Evolutionary conservation across 2,329 filamentous ascomycete genomes (phyloP).

Genomic region (Akanthomyces muscarius): DNA sequence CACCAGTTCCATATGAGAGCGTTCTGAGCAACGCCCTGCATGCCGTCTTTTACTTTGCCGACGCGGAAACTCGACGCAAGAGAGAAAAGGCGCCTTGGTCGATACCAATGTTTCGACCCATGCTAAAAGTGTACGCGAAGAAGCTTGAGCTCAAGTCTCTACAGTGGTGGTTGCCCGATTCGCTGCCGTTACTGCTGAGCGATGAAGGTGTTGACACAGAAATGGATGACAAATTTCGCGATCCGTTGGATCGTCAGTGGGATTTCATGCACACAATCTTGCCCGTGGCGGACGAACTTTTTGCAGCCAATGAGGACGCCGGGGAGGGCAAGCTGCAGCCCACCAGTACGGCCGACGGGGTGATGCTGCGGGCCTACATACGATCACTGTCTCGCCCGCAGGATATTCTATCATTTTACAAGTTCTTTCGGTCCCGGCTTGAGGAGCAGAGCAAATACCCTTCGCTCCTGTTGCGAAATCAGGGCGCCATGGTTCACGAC

Average conservation of each 20-base stretch:
- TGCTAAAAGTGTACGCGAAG: conserved; percentile 47
- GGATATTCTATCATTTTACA: conserved; percentile 43
- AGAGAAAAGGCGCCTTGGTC: conserved; percentile 30
- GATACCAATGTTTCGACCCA: conserved; percentile 40
- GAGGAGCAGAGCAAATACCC: conserved; percentile 35
- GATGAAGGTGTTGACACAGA: conserved; percentile 16
- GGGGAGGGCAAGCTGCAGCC: conserved; percentile 32
- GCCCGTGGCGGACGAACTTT: conserved; percentile 31
- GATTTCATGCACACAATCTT: conserved; percentile 30
- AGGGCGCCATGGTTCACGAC: conserved; percentile 46
- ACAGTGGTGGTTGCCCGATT: conserved; percentile 36
- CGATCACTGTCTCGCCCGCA: conserved; percentile 36
- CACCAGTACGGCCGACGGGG: conserved; percentile 36
- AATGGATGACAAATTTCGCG: conserved; percentile 24
- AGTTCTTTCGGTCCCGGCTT: conserved; percentile 43
- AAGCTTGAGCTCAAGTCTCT: conserved; percentile 46
- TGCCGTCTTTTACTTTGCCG: conserved; percentile 42
- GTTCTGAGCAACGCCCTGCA: conserved; percentile 43
- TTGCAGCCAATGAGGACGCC: conserved; percentile 22
- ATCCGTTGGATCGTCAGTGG: conserved; percentile 24
- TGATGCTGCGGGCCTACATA: conserved; percentile 47
- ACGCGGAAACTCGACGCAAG: conserved; percentile 35
- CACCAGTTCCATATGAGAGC: conserved; percentile 38
- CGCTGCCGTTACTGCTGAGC: conserved; percentile 29
- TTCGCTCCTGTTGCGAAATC: conserved; percentile 33